Conservation (phyloP, 306 rosid species). For the Cucumis melo region DNA sequence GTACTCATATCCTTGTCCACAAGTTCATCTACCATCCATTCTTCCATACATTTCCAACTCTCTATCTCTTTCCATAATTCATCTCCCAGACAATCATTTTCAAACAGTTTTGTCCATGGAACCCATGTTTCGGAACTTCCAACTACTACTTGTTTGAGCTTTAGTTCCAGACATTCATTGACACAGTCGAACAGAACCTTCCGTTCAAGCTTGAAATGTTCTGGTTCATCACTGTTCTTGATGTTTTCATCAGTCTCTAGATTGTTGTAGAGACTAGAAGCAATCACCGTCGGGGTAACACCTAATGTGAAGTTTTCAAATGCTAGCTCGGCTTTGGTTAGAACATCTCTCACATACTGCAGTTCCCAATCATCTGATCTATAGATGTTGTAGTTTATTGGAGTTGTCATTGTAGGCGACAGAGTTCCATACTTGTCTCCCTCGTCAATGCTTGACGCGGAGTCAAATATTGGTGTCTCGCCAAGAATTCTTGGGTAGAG, state of each 20-base stretch:
- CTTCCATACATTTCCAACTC: conserved; percentile 47
- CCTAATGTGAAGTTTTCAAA: conserved; percentile 40
- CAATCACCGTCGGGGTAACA: conserved; percentile 18
- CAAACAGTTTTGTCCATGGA: conserved; percentile 25
- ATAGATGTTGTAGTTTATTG: conserved; percentile 10
- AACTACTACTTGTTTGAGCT: conserved; percentile 23
- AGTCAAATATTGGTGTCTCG: conserved; percentile 21
- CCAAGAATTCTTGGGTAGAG: conserved; percentile 20
- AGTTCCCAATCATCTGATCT: conserved; percentile 43
- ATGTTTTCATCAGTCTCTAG: conserved; percentile 29
- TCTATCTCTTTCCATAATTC: conserved; percentile 45
- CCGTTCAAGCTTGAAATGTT: conserved; percentile 24
- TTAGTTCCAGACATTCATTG: conserved; percentile 36
- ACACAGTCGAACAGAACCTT: conserved; percentile 56
- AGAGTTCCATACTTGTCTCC: conserved; percentile 16
- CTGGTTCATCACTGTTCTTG: conserved; percentile 23
- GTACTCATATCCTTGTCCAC: conserved; percentile 72
- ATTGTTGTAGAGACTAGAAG: conserved; percentile 43
- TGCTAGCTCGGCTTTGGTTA: conserved; percentile 33
- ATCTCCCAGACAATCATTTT: conserved; percentile 36
- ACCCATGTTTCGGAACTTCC: conserved; percentile 45
- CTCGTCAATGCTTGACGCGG: conserved; percentile 18
- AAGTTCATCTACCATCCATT: conserved; percentile 59
- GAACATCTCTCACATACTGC: conserved; percentile 41
- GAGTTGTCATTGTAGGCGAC: conserved; percentile 9